These are phyloP conservation scores for Cordyceps cateniannulata DNA, from an alignment of 2,329 filamentous ascomycete genomes.

Conservation along the genomic window DNA sequence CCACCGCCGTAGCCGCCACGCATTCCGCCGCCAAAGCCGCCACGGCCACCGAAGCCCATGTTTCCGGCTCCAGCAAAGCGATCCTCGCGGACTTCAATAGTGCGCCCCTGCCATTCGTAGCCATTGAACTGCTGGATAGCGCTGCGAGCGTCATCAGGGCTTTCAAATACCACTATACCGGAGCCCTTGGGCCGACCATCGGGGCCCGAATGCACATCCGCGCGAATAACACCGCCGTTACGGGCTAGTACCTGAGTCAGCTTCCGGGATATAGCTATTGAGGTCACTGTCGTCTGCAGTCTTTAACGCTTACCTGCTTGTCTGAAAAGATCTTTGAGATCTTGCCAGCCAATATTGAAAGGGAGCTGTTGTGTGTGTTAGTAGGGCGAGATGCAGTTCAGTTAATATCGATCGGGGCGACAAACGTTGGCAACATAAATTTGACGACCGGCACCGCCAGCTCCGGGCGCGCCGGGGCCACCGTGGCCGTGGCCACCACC, in stretches of 20 bases:
- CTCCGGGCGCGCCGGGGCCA: slow-evolving; percentile 37
- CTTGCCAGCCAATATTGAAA: slow-evolving; percentile 97
- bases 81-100: slow-evolving; percentile 92
- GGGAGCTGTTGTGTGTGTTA: slow-evolving; percentile 62
- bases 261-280: background rate
- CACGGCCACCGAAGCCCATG: slow-evolving; percentile 46
- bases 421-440: slow-evolving; percentile 98
- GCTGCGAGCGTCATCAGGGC: slow-evolving; percentile 86
- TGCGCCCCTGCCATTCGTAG: slow-evolving; percentile 94
- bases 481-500: slow-evolving; percentile 41
- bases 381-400: slow-evolving; percentile 9
- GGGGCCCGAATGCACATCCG: slow-evolving; percentile 87
- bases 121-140: slow-evolving; percentile 98
- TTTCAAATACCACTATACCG: slow-evolving; percentile 95
- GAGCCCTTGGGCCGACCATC: slow-evolving; percentile 95
- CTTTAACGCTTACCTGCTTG: slow-evolving; percentile 72
- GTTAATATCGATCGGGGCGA: slow-evolving; percentile 31
- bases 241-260: slow-evolving; percentile 32
- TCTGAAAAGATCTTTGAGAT: slow-evolving; percentile 96
- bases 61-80: slow-evolving; percentile 70
- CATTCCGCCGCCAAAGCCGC: slow-evolving; percentile 52
- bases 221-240: slow-evolving; percentile 78
- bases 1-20: slow-evolving; percentile 54
- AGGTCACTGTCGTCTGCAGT: background rate
- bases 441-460: slow-evolving; percentile 67